Evolutionary conservation across 1,139 yeast species (phyloP).

Genomic region (Meyerozyma carpophila): DNA sequence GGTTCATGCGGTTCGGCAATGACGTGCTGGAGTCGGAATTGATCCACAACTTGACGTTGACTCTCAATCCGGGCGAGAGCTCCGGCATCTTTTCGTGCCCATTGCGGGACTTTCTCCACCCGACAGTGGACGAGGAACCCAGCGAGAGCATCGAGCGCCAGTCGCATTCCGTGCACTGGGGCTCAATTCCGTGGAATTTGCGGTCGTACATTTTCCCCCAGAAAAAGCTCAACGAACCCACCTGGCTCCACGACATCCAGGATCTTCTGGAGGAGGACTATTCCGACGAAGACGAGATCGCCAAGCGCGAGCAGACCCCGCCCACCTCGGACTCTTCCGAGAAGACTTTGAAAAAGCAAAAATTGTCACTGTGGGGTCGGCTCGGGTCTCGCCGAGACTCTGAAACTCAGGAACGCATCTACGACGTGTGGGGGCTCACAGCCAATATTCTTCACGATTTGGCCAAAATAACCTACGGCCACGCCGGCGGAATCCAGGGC

Average conservation of each 20-base stretch:
- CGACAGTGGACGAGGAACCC: slow-evolving; percentile 23
- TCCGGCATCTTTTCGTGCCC: slow-evolving; percentile 68
- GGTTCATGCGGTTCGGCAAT: slow-evolving; percentile 40
- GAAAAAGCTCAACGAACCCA: slow-evolving; percentile 47
- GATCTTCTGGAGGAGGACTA: slow-evolving; percentile 46
- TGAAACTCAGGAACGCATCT: slow-evolving; percentile 37
- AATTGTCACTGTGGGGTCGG: slow-evolving; percentile 33
- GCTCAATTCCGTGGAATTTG: slow-evolving; percentile 62
- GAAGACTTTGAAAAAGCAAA: slow-evolving; percentile 8
- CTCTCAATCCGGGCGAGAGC: slow-evolving; percentile 68
- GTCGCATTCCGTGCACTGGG: slow-evolving; percentile 51
- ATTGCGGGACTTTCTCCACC: slow-evolving; percentile 52
- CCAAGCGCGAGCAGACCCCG: slow-evolving; percentile 3
- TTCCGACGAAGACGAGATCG: slow-evolving; percentile 8
- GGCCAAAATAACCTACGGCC: slow-evolving; percentile 51
- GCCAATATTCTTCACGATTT: slow-evolving; percentile 80
- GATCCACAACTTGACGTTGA: slow-evolving; percentile 28
- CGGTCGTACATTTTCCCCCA: slow-evolving; percentile 59
- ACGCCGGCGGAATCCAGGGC: slow-evolving; percentile 34
- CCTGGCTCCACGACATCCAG: slow-evolving; percentile 56
- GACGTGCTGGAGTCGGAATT: slow-evolving; percentile 16
- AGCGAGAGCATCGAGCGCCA: slow-evolving; percentile 44
- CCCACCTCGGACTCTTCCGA: neutral
- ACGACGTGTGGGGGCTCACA: slow-evolving; percentile 89
- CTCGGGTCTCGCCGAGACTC: slow-evolving; percentile 36